A percentile compares a stretch with the other conserved stretches of the same genome.
Conservation (phyloP, 2,329 filamentous ascomycete genomes). For the Cladosporium sp. region DNA sequence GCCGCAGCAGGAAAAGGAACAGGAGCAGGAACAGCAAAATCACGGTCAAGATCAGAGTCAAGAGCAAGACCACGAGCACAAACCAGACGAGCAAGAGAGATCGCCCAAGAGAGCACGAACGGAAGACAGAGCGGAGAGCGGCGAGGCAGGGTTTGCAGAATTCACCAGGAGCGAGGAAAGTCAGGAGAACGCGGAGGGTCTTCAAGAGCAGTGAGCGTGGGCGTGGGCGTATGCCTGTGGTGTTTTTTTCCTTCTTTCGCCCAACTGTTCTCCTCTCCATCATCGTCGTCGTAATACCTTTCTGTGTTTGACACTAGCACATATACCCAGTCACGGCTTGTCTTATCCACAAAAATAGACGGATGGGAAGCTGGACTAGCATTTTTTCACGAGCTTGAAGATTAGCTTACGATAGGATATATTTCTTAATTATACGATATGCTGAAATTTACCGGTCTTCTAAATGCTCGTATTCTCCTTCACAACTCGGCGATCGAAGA, state of each 20-base stretch:
- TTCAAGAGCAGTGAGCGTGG: background rate
- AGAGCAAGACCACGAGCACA: background rate
- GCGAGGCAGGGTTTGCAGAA: conserved; percentile 7
- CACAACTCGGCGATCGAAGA: too few species aligned
- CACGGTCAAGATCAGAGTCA: background rate
- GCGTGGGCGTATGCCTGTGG: too few species aligned
- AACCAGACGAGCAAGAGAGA: background rate
- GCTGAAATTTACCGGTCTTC: too few species aligned
- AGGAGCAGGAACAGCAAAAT: too few species aligned
- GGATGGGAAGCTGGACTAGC: too few species aligned
- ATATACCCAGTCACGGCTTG: conserved; percentile 3
- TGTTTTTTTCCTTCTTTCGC: too few species aligned
- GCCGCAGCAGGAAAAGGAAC: background rate
- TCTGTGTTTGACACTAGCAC: background rate
- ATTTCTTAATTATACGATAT: too few species aligned
- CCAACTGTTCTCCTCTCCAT: background rate
- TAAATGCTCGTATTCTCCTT: too few species aligned
- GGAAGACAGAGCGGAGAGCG: background rate
- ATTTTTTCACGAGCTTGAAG: too few species aligned
- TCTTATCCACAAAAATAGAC: too few species aligned
- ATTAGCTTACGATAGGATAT: too few species aligned
- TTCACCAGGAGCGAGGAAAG: conserved; percentile 8
- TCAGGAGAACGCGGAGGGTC: background rate
- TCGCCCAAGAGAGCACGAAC: conserved; percentile 3
- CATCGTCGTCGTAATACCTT: too few species aligned